A percentile compares a stretch with the other conserved stretches of the same genome.
Conservation (phyloP, 441 rosid species). For the Syzygium syzygioides region DNA sequence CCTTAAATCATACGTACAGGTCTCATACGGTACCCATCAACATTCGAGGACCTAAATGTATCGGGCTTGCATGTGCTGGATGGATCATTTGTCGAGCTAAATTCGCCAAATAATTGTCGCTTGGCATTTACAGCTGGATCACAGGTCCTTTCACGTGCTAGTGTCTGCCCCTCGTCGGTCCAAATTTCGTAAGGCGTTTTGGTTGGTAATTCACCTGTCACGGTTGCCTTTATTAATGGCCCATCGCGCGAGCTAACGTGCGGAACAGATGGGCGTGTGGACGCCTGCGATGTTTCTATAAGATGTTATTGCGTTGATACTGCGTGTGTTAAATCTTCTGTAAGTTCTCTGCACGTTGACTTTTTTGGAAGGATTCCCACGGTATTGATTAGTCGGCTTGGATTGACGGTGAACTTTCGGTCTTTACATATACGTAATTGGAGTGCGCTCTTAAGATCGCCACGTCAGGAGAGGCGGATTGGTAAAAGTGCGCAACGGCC, state of each 20-base stretch:
- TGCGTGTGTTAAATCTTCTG: neutral
- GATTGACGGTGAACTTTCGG: neutral
- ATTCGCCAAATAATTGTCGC: neutral
- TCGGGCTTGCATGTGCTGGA: neutral
- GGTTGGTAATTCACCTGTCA: neutral
- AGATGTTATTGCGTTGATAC: neutral
- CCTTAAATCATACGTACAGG: neutral
- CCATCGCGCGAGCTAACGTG: neutral
- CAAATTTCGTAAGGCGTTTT: neutral
- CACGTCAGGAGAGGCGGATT: neutral
- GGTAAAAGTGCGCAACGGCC: neutral
- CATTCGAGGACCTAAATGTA: neutral
- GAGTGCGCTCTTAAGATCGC: neutral
- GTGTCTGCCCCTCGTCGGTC: neutral
- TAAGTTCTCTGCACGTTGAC: neutral
- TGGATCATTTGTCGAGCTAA: neutral
- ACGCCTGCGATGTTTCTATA: neutral
- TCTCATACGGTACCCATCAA: neutral
- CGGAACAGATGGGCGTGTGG: neutral
- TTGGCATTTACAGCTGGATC: neutral
- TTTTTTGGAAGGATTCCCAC: neutral
- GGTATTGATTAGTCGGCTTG: neutral
- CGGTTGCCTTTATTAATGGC: neutral
- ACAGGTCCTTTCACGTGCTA: neutral
- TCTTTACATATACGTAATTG: neutral